Percentiles rank a stretch among this genome's conserved stretches.
These are phyloP conservation scores for Rhytidhysteron rufulum DNA, from an alignment of 2,329 filamentous ascomycete species.

Conservation along the genomic window DNA sequence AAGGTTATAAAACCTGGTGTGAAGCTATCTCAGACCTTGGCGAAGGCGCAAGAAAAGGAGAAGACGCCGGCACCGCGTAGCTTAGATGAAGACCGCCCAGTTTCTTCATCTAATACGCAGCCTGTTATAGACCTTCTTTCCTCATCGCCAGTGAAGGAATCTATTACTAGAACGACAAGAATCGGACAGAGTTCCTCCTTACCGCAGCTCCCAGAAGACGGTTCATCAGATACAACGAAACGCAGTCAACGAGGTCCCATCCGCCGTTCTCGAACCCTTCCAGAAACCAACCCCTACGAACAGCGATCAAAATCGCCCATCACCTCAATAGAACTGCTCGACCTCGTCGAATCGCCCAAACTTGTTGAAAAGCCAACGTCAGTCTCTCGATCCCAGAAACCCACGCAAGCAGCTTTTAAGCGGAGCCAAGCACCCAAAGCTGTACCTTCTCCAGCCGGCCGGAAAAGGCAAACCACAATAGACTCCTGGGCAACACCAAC, in stretches of 20 bases:
- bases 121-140: slow-evolving; percentile 25
- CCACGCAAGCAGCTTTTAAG: background rate
- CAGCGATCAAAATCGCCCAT: slow-evolving; percentile 14
- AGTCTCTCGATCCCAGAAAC: background rate
- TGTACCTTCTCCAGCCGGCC: background rate
- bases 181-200: too few relatives aligned
- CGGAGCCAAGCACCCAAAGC: background rate
- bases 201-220: slow-evolving; percentile 17
- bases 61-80: background rate
- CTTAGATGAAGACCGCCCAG: background rate
- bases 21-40: slow-evolving; percentile 12
- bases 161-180: slow-evolving; percentile 2
- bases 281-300: too few relatives aligned
- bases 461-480: background rate
- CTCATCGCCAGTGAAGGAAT: slow-evolving; percentile 19
- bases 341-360: slow-evolving; percentile 21
- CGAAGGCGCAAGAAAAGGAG: slow-evolving; percentile 16
- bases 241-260: slow-evolving; percentile 25
- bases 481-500: background rate
- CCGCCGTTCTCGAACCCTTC: slow-evolving; percentile 31
- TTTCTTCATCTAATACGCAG: slow-evolving; percentile 3
- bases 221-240: slow-evolving; percentile 28
- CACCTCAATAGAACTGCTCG: slow-evolving; percentile 22
- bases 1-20: slow-evolving; percentile 34
- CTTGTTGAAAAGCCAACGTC: background rate